Base-by-base conservation (phyloP, 768 basidiomycete genomes). In the Leccinellum rugosiceps region DNA sequence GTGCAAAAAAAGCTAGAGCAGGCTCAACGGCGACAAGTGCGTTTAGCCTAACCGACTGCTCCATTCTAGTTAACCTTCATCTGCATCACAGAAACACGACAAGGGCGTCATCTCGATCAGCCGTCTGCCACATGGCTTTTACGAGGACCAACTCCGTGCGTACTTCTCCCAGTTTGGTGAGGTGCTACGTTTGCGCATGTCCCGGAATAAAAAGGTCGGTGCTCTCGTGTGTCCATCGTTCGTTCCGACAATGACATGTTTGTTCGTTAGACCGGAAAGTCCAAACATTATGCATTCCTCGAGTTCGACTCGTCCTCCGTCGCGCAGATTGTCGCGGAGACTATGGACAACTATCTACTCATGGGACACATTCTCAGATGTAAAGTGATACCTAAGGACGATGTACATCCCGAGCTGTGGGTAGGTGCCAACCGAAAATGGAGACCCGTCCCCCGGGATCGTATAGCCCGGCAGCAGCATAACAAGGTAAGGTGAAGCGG, bases 271-370 rank as follows among this genome's bases (percentile, higher is more conserved):
- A 96, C 94, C 14, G 97, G 97, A 53, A 83, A 82, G 60, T 96
- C 96, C 47, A 99, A 98, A 75, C 96, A 98, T 73, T 98, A 96
- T 73, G 96, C 85, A 3, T 98, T 96, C 78, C 79, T 99, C 66
- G 96, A 98, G 74, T 97, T 99, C 71, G 84, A 87, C 54, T 94
- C 92, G 44, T 81, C 84, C 19, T 80, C 88, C 0, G 94, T 98
- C 30, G 95, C 97, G 0, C 77, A 94, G 68, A 98, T 99, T 60
- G 97, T 97, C 8, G 88, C 91, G 2, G 97, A 98, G 68, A 98
- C 96, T 46, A 98, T 98, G 97, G 86, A 99, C 80, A 98, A 97
- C 76, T 99, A 98, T 73, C 82, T 99, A 38, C 80, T 99, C 61
- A 83, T 90, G 81, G 95, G 96, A 7, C 96, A 97, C 69, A 89